A percentile compares a stretch with the other conserved stretches of the same genome.
phyloP scores from a whole-genome alignment of 2,329 filamentous ascomycete species.

The Daldinia sp. region DNA sequence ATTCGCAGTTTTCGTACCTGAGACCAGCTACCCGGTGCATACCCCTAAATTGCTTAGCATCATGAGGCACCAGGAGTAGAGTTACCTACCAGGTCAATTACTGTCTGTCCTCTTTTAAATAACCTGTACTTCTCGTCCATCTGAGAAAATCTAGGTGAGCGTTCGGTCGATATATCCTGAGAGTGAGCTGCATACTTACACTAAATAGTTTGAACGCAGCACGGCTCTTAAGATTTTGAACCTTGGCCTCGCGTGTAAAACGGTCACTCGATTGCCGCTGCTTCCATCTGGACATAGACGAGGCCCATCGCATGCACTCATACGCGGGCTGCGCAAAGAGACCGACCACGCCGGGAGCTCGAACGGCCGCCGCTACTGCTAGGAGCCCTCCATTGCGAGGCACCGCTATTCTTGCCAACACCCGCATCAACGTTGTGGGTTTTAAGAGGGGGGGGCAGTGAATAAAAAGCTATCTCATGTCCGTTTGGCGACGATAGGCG shows the following conservation, averaged over 20 bases:
- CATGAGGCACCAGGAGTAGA: not conserved
- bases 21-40: conserved; percentile 80
- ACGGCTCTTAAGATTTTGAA: conserved; percentile 85
- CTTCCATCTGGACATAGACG: conserved; percentile 82
- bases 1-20: conserved; percentile 60
- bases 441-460: conserved; percentile 12
- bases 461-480: conserved; percentile 41
- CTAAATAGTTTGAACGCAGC: conserved; percentile 95
- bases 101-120: conserved; percentile 83
- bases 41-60: conserved; percentile 66
- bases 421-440: conserved; percentile 43
- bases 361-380: conserved; percentile 33
- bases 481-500: conserved; percentile 16
- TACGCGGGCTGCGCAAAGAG: conserved; percentile 9
- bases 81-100: conserved; percentile 82
- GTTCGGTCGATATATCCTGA: conserved; percentile 2
- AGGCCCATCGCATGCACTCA: conserved; percentile 55
- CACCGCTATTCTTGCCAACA: conserved; percentile 42
- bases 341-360: not conserved
- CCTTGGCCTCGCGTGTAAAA: conserved; percentile 79
- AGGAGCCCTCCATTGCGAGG: conserved; percentile 48
- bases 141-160: conserved; percentile 56
- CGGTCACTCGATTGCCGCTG: conserved; percentile 79
- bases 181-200: conserved; percentile 59
- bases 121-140: conserved; percentile 85